Evolutionary conservation across 495 filamentous ascomycete species (phyloP), one percentile per base, ranked within the genome.

Genomic region (Clavariopsis aquatica): DNA sequence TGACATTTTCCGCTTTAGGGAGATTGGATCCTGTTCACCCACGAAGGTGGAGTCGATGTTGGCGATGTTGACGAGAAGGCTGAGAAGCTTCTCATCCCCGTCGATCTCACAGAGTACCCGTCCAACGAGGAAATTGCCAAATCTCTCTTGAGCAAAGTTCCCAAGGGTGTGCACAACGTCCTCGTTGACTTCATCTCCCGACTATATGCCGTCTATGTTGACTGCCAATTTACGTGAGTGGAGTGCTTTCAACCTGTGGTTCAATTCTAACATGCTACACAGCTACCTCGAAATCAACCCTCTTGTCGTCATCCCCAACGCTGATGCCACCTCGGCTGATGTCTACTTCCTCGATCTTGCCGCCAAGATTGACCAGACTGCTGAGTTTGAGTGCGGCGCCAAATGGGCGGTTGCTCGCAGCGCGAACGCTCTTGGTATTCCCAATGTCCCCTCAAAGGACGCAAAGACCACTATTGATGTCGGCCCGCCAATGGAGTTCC

Each of bases 1-100:
- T 71, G 49, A 71, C 62, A 28, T 49, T 53, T 66, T 57, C 57
- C 64, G 62, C n/a, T 38, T 12, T 75, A 98, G 94, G 94, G 95
- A 73, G 94, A 99, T 79, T 96, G 91, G 91, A 97, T 99, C 78
- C 91, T 98, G 73, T 98, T 98, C 84, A 96, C 91, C 66, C 91
- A 98, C 79, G 95, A 99, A 80, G 94, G 94, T 83, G 94, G 94
- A 87, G 93, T 99, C 67, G 94, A 98, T 78, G 94, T 98, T 74
- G 94, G 94, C 77, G 94, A 98, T 89, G 94, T 98, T 63, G 94
- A 98, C 73, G 91, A 87, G 43, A 99, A 99, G 84, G 94, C 94
- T 43, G 90, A 96, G 86, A 99, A 97, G 87, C 82, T 99, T 54
- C 83, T 99, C 66, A 89, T 99, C 72, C 93, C 95, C 65, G 95